phyloP scores from a whole-genome alignment of 495 filamentous ascomycete species.

The Aspergillus leporis region DNA sequence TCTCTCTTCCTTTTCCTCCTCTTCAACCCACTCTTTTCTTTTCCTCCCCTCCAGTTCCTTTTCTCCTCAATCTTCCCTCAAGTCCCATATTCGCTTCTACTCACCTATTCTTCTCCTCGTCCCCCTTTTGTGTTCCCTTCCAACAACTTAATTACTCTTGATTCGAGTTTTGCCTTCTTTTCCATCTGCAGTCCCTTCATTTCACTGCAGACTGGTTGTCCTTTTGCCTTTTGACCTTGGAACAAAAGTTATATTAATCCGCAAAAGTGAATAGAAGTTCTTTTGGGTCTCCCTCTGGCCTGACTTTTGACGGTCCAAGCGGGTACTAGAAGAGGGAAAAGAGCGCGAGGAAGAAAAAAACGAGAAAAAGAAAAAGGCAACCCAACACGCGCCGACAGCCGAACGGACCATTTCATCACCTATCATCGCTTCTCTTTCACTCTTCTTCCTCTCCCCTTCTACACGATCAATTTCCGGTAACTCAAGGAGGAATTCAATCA shows the following conservation, averaged over 20 bases:
- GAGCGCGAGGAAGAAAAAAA: conserved; percentile 2
- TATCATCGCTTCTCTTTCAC: conserved; percentile 17
- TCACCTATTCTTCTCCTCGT: conserved; percentile 22
- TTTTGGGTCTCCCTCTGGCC: not conserved
- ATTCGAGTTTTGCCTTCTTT: conserved; percentile 16
- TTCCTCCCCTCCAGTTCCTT: conserved; percentile 14
- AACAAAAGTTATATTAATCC: conserved; percentile 8
- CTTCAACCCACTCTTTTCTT: conserved; percentile 20
- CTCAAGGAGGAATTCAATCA: conserved; percentile 14
- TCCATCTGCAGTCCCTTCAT: conserved; percentile 28
- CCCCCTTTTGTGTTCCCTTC: conserved; percentile 25
- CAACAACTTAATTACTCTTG: not conserved
- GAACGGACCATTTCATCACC: conserved; percentile 8
- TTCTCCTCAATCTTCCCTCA: conserved; percentile 21
- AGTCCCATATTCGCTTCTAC: conserved; percentile 25
- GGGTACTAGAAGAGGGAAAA: conserved; percentile 4
- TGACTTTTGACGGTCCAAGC: conserved; percentile 6
- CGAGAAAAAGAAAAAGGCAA: conserved; percentile 5
- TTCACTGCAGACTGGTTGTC: conserved; percentile 26
- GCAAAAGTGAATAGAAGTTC: not conserved
- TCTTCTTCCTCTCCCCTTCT: conserved; percentile 14
- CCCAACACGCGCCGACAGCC: conserved; percentile 12
- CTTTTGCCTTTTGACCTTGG: conserved; percentile 19
- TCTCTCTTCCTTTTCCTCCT: conserved; percentile 24
- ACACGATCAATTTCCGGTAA: conserved; percentile 6